Conservation (phyloP, 805 yeast species). For the Nakazawaea ishiwadae region DNA sequence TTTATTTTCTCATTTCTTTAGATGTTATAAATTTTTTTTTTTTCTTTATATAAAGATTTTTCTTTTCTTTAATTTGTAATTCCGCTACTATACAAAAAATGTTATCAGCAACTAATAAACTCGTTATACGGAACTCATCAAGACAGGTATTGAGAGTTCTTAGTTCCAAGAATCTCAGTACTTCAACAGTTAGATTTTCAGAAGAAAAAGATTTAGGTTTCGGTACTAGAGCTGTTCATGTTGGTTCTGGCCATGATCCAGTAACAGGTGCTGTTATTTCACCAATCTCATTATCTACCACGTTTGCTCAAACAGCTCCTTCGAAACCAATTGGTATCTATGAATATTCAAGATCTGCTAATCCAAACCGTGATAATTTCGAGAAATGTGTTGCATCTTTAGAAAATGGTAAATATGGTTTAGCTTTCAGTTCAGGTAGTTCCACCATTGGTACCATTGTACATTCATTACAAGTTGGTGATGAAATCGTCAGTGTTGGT, state of each 20-base stretch:
- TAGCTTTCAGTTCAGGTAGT: constrained; percentile 83
- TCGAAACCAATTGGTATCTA: constrained; percentile 71
- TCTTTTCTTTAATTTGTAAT: not conserved
- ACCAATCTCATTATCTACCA: constrained; percentile 78
- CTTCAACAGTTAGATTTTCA: not conserved
- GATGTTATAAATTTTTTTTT: not conserved
- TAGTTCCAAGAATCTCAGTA: not conserved
- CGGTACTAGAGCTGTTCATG: constrained; percentile 82
- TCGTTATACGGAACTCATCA: not conserved
- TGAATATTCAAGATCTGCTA: constrained; percentile 82
- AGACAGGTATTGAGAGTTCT: not conserved
- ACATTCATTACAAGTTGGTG: constrained; percentile 66
- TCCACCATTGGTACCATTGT: constrained; percentile 76
- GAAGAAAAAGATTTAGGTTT: constrained; percentile 32
- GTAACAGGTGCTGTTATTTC: constrained; percentile 83
- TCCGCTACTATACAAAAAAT: not conserved
- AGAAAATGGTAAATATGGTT: constrained; percentile 69
- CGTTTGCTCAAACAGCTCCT: constrained; percentile 78
- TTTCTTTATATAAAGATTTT: too few species aligned
- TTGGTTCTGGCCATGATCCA: constrained; percentile 69
- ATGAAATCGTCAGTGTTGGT: constrained; percentile 74
- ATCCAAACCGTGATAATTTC: constrained; percentile 81
- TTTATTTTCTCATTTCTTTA: not conserved
- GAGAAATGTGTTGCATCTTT: constrained; percentile 76
- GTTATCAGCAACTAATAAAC: not conserved